Percentiles rank a stretch among this genome's conserved stretches.
These are phyloP conservation scores for Kregervanrija fluxuum DNA, from an alignment of 805 yeast species.

Conservation along the genomic window DNA sequence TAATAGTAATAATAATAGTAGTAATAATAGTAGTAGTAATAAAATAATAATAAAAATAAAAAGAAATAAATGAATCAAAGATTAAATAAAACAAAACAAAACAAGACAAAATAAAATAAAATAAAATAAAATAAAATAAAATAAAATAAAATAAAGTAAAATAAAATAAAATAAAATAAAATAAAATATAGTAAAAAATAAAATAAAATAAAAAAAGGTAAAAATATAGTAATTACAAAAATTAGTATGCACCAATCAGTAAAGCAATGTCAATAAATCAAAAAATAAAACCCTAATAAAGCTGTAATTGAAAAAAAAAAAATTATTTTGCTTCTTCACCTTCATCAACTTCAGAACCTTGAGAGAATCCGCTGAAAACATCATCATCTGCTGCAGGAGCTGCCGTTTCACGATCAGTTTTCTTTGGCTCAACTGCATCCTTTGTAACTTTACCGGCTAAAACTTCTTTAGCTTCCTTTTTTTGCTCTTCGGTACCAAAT, in stretches of 20 bases:
- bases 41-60: background rate
- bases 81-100: background rate
- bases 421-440: conserved; percentile 24
- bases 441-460: conserved; percentile 26
- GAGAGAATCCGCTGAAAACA: conserved; percentile 40
- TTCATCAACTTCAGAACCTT: conserved; percentile 29
- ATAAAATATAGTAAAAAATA: background rate
- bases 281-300: background rate
- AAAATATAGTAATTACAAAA: background rate
- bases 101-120: background rate
- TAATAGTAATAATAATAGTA: background rate
- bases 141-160: background rate
- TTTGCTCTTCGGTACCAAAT: background rate
- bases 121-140: too few relatives aligned
- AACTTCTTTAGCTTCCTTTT: conserved; percentile 22
- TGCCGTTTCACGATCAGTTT: background rate
- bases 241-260: background rate
- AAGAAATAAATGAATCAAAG: background rate
- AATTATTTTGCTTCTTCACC: background rate
- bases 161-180: background rate
- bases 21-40: background rate
- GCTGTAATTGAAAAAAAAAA: too few relatives aligned
- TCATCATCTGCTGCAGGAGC: conserved; percentile 13
- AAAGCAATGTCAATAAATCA: background rate
- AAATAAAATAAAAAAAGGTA: background rate